phyloP scores from a whole-genome alignment of 306 rosid genomes.

The Ceratonia siliqua region DNA sequence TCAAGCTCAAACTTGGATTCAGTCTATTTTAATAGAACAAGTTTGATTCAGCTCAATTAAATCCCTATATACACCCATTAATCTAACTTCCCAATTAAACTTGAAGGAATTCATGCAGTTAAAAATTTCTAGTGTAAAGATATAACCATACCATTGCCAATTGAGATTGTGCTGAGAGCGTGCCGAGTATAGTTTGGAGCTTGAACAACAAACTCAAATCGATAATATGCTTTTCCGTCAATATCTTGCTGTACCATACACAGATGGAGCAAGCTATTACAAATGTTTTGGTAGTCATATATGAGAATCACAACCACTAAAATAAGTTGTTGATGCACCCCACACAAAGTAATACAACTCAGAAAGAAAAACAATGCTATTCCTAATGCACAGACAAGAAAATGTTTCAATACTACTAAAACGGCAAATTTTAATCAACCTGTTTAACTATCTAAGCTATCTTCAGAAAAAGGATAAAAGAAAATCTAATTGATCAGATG shows the following conservation, averaged over 20 bases:
- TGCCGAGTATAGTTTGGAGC: conserved; percentile 98
- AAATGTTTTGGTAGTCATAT: not conserved
- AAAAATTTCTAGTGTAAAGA: not conserved
- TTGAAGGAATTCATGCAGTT: not conserved
- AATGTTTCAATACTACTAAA: not conserved
- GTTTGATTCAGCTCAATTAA: too few species aligned
- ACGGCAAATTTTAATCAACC: not conserved
- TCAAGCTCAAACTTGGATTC: too few species aligned
- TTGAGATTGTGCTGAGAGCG: conserved; percentile 78
- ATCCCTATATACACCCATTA: not conserved
- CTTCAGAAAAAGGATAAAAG: conserved; percentile 6
- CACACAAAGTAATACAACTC: not conserved
- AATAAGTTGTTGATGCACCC: not conserved
- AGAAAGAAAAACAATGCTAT: not conserved
- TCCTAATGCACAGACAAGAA: not conserved
- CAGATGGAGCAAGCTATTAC: conserved; percentile 12
- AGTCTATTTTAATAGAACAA: too few species aligned
- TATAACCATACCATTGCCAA: conserved; percentile 73
- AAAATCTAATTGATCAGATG: not conserved
- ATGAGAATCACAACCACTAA: not conserved
- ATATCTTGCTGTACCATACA: conserved; percentile 64
- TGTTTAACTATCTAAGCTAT: not conserved
- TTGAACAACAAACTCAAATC: conserved; percentile 80
- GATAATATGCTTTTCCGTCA: conserved; percentile 81
- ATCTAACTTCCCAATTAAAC: not conserved